Percentiles rank a stretch among this genome's conserved stretches.
phyloP scores from a whole-genome alignment of 768 basidiomycete genomes.

The Guyanaporus albipodus region DNA sequence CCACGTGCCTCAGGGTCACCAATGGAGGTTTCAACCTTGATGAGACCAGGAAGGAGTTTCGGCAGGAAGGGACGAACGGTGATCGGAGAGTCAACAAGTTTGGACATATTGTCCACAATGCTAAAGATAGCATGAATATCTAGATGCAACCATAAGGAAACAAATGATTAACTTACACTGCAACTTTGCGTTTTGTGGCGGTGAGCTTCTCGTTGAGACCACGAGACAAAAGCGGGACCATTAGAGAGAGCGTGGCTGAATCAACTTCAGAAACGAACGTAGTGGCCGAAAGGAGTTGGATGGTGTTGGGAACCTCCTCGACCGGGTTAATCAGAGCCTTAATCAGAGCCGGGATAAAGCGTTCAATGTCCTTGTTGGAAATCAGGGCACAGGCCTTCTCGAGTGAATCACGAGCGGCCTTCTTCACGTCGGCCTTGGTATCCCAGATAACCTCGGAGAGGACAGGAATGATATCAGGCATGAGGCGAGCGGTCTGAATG shows the following conservation, averaged over 20 bases:
- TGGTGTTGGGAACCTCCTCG: slow-evolving; percentile 96
- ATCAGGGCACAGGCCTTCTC: slow-evolving; percentile 92
- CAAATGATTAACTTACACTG: slow-evolving; percentile 61
- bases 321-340: slow-evolving; percentile 98
- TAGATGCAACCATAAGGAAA: slow-evolving; percentile 11
- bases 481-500: slow-evolving; percentile 78
- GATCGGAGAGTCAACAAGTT: slow-evolving; percentile 91
- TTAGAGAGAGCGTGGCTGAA: slow-evolving; percentile 92
- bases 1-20: slow-evolving; percentile 98
- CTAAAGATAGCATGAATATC: slow-evolving; percentile 38
- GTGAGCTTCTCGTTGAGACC: slow-evolving; percentile 94
- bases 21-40: slow-evolving; percentile 93
- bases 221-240: slow-evolving; percentile 94
- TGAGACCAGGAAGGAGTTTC: slow-evolving; percentile 88
- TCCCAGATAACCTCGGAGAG: slow-evolving; percentile 98
- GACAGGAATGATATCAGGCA: slow-evolving; percentile 92
- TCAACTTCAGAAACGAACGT: slow-evolving; percentile 99
- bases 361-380: slow-evolving; percentile 98
- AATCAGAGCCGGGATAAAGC: slow-evolving; percentile 96
- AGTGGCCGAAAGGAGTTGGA: slow-evolving; percentile 92
- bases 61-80: slow-evolving; percentile 97
- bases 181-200: slow-evolving; percentile 95
- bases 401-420: slow-evolving; percentile 91
- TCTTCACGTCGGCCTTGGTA: slow-evolving; percentile 98
- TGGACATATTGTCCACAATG: slow-evolving; percentile 97